Conservation (phyloP, 768 basidiomycete genomes). For the Boletellus ananiceps region DNA sequence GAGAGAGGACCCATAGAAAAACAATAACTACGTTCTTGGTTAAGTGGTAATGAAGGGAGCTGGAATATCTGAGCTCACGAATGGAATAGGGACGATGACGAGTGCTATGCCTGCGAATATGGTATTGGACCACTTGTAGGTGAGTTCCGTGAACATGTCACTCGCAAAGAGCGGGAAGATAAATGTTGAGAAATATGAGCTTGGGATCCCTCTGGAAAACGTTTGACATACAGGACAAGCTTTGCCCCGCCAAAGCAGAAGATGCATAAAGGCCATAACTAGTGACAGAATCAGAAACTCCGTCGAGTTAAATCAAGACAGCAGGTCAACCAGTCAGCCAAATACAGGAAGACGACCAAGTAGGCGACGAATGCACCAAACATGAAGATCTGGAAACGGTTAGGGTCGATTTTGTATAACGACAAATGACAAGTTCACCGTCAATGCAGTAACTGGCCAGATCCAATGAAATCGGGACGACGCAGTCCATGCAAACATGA, state of each 20-base stretch:
- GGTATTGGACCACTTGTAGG: constrained; percentile 55
- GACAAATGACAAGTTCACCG: background rate
- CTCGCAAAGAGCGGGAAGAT: constrained; percentile 60
- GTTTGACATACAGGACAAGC: constrained; percentile 45
- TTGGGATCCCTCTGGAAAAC: background rate
- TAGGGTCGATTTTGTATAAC: background rate
- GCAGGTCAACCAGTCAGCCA: constrained; percentile 53
- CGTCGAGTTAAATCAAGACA: background rate
- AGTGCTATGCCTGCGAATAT: constrained; percentile 49
- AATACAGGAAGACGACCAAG: constrained; percentile 50
- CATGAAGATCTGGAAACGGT: constrained; percentile 39
- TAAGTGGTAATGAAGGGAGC: background rate
- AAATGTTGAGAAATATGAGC: constrained; percentile 14
- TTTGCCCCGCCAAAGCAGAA: constrained; percentile 62
- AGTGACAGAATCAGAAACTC: constrained; percentile 5
- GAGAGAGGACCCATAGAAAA: constrained; percentile 29
- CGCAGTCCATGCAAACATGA: constrained; percentile 70
- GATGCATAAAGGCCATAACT: constrained; percentile 58
- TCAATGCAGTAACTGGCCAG: constrained; percentile 27
- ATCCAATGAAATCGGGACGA: constrained; percentile 56
- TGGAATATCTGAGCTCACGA: constrained; percentile 31
- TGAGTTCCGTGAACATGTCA: constrained; percentile 52
- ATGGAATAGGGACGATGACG: constrained; percentile 54
- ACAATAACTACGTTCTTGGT: constrained; percentile 18
- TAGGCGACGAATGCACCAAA: constrained; percentile 52